Evolutionary conservation across 345 rosid species (phyloP).

Genomic region (Eutrema japonicum): DNA sequence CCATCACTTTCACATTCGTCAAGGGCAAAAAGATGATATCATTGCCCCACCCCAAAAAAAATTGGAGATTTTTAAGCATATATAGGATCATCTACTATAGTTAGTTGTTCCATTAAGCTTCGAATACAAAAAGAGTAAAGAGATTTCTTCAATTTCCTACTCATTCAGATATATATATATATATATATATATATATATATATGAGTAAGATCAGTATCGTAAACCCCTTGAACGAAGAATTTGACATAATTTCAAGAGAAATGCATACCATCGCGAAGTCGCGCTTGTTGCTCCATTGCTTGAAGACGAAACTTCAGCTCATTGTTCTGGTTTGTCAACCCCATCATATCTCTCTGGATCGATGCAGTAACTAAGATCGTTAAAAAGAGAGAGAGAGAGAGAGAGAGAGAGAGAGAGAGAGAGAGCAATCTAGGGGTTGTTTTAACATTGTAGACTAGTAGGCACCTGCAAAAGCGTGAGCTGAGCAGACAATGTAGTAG

Average conservation of each 20-base stretch:
- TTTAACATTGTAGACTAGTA: slow-evolving; percentile 9
- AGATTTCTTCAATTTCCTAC: neutral
- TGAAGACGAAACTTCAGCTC: slow-evolving; percentile 94
- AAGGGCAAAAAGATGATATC: neutral
- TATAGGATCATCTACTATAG: neutral
- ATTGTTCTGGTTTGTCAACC: slow-evolving; percentile 88
- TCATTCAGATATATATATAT: neutral
- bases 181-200: neutral
- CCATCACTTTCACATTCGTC: neutral
- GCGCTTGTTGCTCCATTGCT: slow-evolving; percentile 98
- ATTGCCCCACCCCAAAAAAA: neutral
- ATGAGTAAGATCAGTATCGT: neutral
- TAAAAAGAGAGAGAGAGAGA: neutral
- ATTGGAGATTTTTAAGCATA: neutral
- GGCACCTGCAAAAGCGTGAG: slow-evolving; percentile 86
- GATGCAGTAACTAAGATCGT: slow-evolving; percentile 18
- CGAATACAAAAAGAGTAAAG: neutral
- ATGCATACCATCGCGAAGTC: slow-evolving; percentile 79
- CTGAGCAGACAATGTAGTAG: slow-evolving; percentile 95
- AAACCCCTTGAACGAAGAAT: neutral
- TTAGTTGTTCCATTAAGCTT: neutral
- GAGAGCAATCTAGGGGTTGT: neutral
- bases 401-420: neutral
- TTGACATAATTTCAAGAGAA: neutral
- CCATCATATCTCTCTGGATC: slow-evolving; percentile 85